Percentiles rank a stretch among this genome's conserved stretches.
Evolutionary conservation across 768 basidiomycete genomes (phyloP).

Genomic region (Dictyophora rubrovolvata): DNA sequence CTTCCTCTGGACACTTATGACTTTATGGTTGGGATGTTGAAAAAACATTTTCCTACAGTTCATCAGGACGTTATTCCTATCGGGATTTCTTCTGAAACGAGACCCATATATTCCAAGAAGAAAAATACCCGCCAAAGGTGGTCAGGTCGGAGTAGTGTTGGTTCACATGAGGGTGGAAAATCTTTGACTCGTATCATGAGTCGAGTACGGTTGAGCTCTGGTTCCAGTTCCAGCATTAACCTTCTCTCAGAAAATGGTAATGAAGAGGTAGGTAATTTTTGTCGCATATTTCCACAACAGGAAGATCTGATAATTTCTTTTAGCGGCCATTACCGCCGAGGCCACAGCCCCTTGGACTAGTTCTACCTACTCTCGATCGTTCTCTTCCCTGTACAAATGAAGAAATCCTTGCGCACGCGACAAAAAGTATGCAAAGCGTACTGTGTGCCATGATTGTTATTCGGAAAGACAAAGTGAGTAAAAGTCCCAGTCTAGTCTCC

Average conservation of each 20-base stretch:
- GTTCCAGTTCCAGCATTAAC: neutral
- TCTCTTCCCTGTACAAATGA: slow-evolving; percentile 1
- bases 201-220: neutral
- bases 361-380: neutral
- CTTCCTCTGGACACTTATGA: neutral
- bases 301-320: neutral
- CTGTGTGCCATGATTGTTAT: neutral
- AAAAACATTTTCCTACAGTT: neutral
- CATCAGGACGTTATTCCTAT: neutral
- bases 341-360: slow-evolving; percentile 4
- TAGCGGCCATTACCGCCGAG: too few relatives aligned
- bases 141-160: too few relatives aligned
- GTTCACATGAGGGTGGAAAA: too few relatives aligned
- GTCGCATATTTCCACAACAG: neutral
- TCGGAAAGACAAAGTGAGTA: too few relatives aligned
- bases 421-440: slow-evolving; percentile 3
- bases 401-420: neutral
- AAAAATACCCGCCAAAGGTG: too few relatives aligned
- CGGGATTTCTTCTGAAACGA: neutral
- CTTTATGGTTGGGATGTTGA: neutral
- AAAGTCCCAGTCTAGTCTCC: too few relatives aligned
- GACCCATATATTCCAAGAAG: too few relatives aligned
- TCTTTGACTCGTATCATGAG: neutral
- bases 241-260: neutral
- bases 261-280: neutral